These are phyloP conservation scores for Heliamphora exappendiculata DNA, from an alignment of 148 eudicot species.

Conservation along the genomic window DNA sequence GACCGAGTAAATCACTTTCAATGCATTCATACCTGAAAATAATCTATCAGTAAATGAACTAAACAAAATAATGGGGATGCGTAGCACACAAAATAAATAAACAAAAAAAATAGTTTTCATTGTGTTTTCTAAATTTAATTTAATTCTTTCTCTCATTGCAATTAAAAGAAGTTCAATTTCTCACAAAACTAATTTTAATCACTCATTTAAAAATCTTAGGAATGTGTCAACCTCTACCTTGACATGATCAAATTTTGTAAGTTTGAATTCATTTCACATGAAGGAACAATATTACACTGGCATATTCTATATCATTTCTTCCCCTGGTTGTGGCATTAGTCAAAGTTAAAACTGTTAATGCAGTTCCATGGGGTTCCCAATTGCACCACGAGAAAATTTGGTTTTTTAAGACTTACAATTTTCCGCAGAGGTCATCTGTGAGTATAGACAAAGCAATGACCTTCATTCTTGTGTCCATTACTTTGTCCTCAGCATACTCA, in stretches of 20 bases:
- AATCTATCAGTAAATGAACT: neutral
- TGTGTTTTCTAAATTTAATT: neutral
- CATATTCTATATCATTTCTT: neutral
- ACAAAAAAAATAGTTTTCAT: neutral
- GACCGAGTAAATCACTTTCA: conserved; percentile 53
- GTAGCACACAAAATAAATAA: neutral
- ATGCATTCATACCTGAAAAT: conserved; percentile 66
- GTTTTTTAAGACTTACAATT: conserved; percentile 40
- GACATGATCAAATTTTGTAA: neutral
- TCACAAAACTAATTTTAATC: neutral
- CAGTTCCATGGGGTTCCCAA: neutral
- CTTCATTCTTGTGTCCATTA: conserved; percentile 39
- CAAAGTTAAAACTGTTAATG: neutral
- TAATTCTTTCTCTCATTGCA: neutral
- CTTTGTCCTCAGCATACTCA: conserved; percentile 26
- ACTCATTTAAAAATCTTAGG: neutral
- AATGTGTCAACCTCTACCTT: neutral
- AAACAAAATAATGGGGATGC: neutral
- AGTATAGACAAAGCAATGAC: conserved; percentile 37
- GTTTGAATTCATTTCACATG: neutral
- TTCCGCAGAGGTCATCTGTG: conserved; percentile 50
- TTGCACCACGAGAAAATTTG: neutral
- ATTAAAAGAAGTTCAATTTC: neutral
- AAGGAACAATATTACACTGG: neutral
- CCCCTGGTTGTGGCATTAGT: neutral